Evolutionary conservation across 768 basidiomycete species (phyloP), one percentile per base, ranked within the genome.

Genomic region (Tulasnella sp.): DNA sequence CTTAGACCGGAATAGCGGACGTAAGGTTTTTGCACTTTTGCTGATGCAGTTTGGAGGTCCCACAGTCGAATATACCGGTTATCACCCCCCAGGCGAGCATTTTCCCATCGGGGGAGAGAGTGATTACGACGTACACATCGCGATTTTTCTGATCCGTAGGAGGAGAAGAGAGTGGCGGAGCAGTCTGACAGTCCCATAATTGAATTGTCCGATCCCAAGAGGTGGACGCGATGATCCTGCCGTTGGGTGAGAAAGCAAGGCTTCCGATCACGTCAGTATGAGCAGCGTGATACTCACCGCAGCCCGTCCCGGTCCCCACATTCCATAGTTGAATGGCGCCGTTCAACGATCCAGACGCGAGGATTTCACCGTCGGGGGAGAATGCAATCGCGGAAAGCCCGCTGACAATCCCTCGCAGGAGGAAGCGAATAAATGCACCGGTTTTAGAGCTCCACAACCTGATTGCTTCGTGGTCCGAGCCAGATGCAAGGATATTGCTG

Each of bases 1-100:
- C 64, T 69, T 37, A 69, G 64, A 69, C 2, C 64, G 16, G 64
- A 69, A 7, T 31, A 69, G 64, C 64, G 12, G 12, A 37, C 20
- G 8, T 69, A 69, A 69, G 64, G 64, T 69, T 69, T 69, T 37
- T 69, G 31, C 64, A 69, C 34, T 69, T 69, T 69, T 69, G 34
- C 64, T 69, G 64, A 69, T 69, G 64, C 12, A 64, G 60, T 64
- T 24, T 24, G 3, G 60, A 24, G 3, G n/a, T 69, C 64, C 64
- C 64, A 34, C 7, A 69, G 31, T 69, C n/a, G n/a, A 31, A 69
- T 7, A 69, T 14, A 8, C 5, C 28, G 1, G 64, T 28, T 31
- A 34, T 2, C 4, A 3, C n/a, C 1, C 64, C 64, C 8, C 16
- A 28, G n/a, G 28, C 64, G 8, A 69, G 14, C 1, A 34, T n/a